Base-by-base conservation (phyloP, 1,139 yeast species). In the Sugiyamaella grinbergsii region DNA sequence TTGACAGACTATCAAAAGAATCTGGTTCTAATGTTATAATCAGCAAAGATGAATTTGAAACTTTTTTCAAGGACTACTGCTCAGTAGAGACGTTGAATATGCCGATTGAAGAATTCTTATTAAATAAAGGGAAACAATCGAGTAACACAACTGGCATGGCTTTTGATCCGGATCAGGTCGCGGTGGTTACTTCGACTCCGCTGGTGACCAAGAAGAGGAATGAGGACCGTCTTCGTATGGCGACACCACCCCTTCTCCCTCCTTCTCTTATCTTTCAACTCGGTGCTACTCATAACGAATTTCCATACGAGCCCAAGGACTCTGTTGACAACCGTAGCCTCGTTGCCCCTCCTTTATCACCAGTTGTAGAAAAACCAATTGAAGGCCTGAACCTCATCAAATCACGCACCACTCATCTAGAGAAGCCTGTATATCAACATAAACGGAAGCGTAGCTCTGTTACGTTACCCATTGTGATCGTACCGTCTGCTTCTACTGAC, bases 41-140 rank as follows among this genome's bases (percentile, higher is more conserved):
- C 8, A 41, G 38, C 2, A 31, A 22, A 31, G 7, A n/a, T 5
- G 45, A 41, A 23, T 41, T 41, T 16, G 45, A 41, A 22, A 22
- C 13, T 22, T 41, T 41, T 31, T 41, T 41, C 23, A 41, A 20
- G 19, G 45, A 41, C 13, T 41, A 41, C 18, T 41, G 45, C 29
- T 41, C 29, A 2, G 22, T 41, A 11, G 45, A 41, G 8, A 31
- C 19, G n/a, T 23, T 41, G 4, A 20, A 41, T n/a, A 31, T 31
- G 20, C 36, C 36, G 16, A 16, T 41, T 31, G 37, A 41, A n/a
- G 28, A 31, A 2, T 41, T 41, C 22, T 20, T 41, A 13, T 20
- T n/a, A 24, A 18, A 28, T 10, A 40, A 28, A 26, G 16, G 43
- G n/a, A 31, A 31, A 23, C 37, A 41, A 19, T 5, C 19, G 22